Evolutionary conservation across 345 rosid species (phyloP), one percentile per base, ranked within the genome.

Genomic region (Eucalyptus brandiana): DNA sequence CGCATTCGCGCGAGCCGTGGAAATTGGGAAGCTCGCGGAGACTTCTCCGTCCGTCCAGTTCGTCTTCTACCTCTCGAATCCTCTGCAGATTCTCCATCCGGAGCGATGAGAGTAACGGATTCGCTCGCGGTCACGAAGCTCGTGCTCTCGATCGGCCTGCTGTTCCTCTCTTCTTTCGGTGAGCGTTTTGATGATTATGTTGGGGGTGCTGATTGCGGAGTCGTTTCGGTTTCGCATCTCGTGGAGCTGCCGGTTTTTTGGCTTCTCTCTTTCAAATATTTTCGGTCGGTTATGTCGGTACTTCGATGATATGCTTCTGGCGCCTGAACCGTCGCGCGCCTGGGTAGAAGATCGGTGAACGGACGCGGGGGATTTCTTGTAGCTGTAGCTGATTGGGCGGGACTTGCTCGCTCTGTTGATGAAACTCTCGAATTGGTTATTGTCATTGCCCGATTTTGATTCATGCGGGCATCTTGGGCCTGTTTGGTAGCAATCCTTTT

Each of bases 81-180:
- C 44, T 76, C 8, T 4, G 30, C 85, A 21, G 85, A 40, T 76
- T 76, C 47, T 76, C 83, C 47, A 76, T 21, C 30, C 47, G 23
- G 42, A 76, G 47, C 47, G 85, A 76, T 76, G 85, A 12, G 85
- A 40, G 42, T 6, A 40, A 40, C 24, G 85, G 85, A 40, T 76
- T 76, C 47, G 85, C 3, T 40, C 9, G 2, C 45, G 47, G 13
- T 76, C 85, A 6, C 85, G 85, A 76, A 21, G 21, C 89, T 80
- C 47, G 80, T 91, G 23, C 83, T 95, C 45, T 69, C 92, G 49
- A 76, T 92, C 67, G 87, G 89, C 85, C 89, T 91, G 87, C 90
- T 87, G 2, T 8, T 91, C 86, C 80, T 86, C 30, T 89, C 87
- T 87, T 91, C 94, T 28, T 90, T 76, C 80, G 96, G 96, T 95